Percentiles rank a stretch among this genome's conserved stretches.
Evolutionary conservation across 805 yeast genomes (phyloP).

Genomic region (Teunomyces funiuensis): DNA sequence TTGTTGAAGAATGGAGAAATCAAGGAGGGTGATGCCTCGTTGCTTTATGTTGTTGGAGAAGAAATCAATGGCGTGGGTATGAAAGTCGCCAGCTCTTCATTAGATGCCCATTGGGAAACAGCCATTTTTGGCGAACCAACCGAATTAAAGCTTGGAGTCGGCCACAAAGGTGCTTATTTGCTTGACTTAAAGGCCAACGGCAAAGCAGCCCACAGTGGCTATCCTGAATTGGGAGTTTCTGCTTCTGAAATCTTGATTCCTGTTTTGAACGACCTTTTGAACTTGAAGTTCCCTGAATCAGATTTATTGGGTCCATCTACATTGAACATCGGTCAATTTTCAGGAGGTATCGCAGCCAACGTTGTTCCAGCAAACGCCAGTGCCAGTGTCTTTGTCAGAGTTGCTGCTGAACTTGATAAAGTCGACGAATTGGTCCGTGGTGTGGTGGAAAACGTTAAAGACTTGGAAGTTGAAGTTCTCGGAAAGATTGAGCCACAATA

Average conservation of each 20-base stretch:
- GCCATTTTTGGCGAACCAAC: constrained; percentile 79
- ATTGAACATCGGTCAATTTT: constrained; percentile 55
- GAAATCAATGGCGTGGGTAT: constrained; percentile 69
- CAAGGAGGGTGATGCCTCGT: constrained; percentile 54
- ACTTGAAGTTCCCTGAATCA: constrained; percentile 47
- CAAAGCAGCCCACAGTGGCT: constrained; percentile 63
- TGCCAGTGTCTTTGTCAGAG: constrained; percentile 52
- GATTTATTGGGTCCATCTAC: constrained; percentile 61
- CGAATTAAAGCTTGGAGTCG: constrained; percentile 63
- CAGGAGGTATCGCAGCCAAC: constrained; percentile 66
- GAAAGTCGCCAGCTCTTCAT: constrained; percentile 40
- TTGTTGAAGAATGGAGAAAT: constrained; percentile 38
- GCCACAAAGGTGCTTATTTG: constrained; percentile 61
- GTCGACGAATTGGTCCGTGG: constrained; percentile 37
- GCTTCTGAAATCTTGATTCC: constrained; percentile 59
- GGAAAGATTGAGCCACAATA: constrained; percentile 39
- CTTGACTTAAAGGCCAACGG: constrained; percentile 50
- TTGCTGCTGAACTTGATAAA: constrained; percentile 46
- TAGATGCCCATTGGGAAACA: constrained; percentile 52
- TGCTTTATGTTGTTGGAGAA: constrained; percentile 70
- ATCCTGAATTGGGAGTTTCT: constrained; percentile 66
- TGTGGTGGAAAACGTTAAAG: constrained; percentile 28
- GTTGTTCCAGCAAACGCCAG: constrained; percentile 60
- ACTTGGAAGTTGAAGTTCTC: constrained; percentile 19
- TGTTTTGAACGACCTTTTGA: constrained; percentile 45